phyloP scores from a whole-genome alignment of 306 rosid species.

The Cucurbita ficifolia region DNA sequence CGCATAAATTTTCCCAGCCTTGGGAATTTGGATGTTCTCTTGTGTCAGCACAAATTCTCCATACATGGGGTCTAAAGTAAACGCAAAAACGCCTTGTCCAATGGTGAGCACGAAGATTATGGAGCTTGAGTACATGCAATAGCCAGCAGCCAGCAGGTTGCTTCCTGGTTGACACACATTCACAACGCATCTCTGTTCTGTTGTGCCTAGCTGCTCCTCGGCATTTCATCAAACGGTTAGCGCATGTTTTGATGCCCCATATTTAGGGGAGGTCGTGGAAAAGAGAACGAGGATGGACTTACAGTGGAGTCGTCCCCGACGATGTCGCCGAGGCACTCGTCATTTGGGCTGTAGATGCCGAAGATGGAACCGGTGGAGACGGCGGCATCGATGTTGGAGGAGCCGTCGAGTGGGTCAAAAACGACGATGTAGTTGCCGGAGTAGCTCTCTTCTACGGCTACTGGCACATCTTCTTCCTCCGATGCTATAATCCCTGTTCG shows the following conservation, averaged over 20 bases:
- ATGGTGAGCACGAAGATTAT: slow-evolving; percentile 74
- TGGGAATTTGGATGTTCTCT: slow-evolving; percentile 64
- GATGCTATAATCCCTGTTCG: slow-evolving; percentile 97
- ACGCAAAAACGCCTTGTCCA: slow-evolving; percentile 73
- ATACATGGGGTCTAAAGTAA: slow-evolving; percentile 76
- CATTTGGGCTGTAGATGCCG: slow-evolving; percentile 92
- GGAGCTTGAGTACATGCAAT: slow-evolving; percentile 98
- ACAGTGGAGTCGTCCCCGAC: slow-evolving; percentile 58
- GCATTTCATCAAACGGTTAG: neutral
- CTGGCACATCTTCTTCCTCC: slow-evolving; percentile 98
- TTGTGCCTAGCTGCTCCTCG: slow-evolving; percentile 44
- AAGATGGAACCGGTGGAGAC: slow-evolving; percentile 96
- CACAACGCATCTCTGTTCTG: slow-evolving; percentile 56
- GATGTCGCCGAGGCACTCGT: slow-evolving; percentile 66
- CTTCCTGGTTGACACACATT: slow-evolving; percentile 96
- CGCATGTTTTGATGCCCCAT: neutral
- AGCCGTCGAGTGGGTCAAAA: slow-evolving; percentile 94
- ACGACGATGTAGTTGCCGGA: slow-evolving; percentile 95
- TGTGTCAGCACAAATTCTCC: slow-evolving; percentile 89
- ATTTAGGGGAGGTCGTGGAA: neutral
- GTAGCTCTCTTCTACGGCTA: slow-evolving; percentile 96
- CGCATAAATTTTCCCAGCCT: slow-evolving; percentile 74
- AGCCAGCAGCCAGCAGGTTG: slow-evolving; percentile 95
- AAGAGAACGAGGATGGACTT: slow-evolving; percentile 12
- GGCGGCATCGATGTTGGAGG: slow-evolving; percentile 92